A percentile compares a stretch with the other conserved stretches of the same genome.
Evolutionary conservation across 257 asterid genomes (phyloP).

Genomic region (Coffea canephora): DNA sequence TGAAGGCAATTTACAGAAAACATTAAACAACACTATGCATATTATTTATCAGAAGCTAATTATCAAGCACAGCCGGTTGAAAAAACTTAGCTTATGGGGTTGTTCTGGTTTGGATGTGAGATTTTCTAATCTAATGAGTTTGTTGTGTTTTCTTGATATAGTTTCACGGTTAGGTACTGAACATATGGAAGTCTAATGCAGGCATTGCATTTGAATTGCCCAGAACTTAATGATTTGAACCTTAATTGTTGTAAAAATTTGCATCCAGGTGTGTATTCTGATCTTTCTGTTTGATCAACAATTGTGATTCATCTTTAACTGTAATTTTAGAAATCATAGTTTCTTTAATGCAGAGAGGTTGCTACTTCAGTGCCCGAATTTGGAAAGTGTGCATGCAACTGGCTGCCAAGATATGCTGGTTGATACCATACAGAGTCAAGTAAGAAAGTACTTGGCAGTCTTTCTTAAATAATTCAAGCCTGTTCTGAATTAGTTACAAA

Average conservation of each 20-base stretch:
- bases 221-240: slow-evolving; percentile 71
- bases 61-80: slow-evolving; percentile 78
- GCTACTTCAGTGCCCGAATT: slow-evolving; percentile 75
- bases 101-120: slow-evolving; percentile 97
- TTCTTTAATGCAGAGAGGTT: slow-evolving; percentile 58
- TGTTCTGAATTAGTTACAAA: background rate
- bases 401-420: slow-evolving; percentile 66
- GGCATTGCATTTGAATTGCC: slow-evolving; percentile 88
- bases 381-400: slow-evolving; percentile 80
- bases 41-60: slow-evolving; percentile 80
- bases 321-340: slow-evolving; percentile 10
- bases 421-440: slow-evolving; percentile 79
- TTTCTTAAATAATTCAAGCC: background rate
- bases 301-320: background rate
- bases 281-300: background rate
- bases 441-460: slow-evolving; percentile 10
- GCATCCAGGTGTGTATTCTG: slow-evolving; percentile 62
- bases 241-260: slow-evolving; percentile 80
- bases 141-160: slow-evolving; percentile 1
- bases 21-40: slow-evolving; percentile 57
- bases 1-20: slow-evolving; percentile 37
- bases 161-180: slow-evolving; percentile 22
- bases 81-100: slow-evolving; percentile 97
- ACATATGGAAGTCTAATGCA: slow-evolving; percentile 34
- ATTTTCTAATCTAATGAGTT: slow-evolving; percentile 16